Base-by-base conservation (phyloP, 805 yeast genomes). In the Candida ipomoeae region DNA sequence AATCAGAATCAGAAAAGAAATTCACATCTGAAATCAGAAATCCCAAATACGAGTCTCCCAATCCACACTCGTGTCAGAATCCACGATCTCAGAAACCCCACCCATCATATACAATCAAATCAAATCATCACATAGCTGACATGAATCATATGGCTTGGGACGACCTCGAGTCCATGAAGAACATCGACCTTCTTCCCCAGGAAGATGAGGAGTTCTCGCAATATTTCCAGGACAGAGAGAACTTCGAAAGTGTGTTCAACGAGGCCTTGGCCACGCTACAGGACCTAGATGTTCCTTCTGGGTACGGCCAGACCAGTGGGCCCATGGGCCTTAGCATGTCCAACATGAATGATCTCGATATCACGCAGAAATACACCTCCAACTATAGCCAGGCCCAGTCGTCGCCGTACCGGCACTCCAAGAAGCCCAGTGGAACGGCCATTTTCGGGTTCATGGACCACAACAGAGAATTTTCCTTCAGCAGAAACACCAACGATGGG, bases 351-450 rank as follows among this genome's bases (percentile, higher is more conserved):
- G 38, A 42, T n/a, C 31, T 42, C 14, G 45, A 41, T 7, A 20
- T 41, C 13, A 18, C 46, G 35, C 17, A 45, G 47, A 17, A 46
- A 35, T 34, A 35, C 33, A 7, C 53, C 52, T 46, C 48, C 40
- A 50, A 18, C 40, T 59, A 55, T 49, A 43, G 40, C 49, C 59
- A 38, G 46, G 42, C 41, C 50, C 42, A 35, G 57, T 50, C 57
- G 48, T 49, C 58, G 48, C 47, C 59, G 38, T 46, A 50, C 32
- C 54, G 57, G 31, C 92, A 86, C 62, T 67, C 77, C 48, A 78
- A 88, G 55, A 81, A 82, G 51, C 73, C 80, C 17, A 84, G 90
- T 69, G 95, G 95, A 13, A 84, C 92, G 3, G 92, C 87, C 2
- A 86, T 87, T 26, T 87, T 87, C 65, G 95, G 95, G 0, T 86